Evolutionary conservation across 116 monocot genomes (phyloP).

Genomic region (Dioscorea cayenensis): DNA sequence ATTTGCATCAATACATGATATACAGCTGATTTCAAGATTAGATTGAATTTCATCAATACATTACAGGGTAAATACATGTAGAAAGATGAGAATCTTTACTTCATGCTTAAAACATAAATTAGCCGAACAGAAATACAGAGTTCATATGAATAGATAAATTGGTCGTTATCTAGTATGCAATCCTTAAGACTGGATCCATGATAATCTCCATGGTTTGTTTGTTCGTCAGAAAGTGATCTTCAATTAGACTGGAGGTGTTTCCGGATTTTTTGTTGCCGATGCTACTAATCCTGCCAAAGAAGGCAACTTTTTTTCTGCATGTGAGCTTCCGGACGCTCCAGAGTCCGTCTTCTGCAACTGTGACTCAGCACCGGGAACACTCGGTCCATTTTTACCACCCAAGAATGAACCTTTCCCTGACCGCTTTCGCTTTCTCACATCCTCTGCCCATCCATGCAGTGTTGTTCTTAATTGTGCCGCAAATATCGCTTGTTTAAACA

Average conservation of each 20-base stretch:
- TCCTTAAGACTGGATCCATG: no score
- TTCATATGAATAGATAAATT: no score
- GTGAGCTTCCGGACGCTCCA: conserved; percentile 8
- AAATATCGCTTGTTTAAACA: conserved; percentile 68
- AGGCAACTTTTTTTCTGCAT: neutral
- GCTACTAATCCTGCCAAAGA: conserved; percentile 10
- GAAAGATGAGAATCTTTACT: neutral
- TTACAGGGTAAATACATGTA: neutral
- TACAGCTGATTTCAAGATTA: neutral
- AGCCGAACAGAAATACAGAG: neutral
- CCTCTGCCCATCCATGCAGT: conserved; percentile 48
- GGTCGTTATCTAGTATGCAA: no score
- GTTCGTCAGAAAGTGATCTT: neutral
- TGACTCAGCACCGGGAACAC: neutral
- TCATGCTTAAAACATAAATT: neutral
- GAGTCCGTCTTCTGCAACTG: conserved; percentile 12
- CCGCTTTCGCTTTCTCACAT: conserved; percentile 26
- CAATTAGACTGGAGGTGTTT: neutral
- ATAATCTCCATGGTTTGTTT: neutral
- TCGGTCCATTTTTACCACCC: neutral
- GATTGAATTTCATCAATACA: neutral
- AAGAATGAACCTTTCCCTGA: neutral
- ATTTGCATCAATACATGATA: no score
- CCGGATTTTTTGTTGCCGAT: neutral
- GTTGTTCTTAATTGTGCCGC: conserved; percentile 16